Base-by-base conservation (phyloP, 192 early-diverging fungal genomes). In the Coemansia sp. region DNA sequence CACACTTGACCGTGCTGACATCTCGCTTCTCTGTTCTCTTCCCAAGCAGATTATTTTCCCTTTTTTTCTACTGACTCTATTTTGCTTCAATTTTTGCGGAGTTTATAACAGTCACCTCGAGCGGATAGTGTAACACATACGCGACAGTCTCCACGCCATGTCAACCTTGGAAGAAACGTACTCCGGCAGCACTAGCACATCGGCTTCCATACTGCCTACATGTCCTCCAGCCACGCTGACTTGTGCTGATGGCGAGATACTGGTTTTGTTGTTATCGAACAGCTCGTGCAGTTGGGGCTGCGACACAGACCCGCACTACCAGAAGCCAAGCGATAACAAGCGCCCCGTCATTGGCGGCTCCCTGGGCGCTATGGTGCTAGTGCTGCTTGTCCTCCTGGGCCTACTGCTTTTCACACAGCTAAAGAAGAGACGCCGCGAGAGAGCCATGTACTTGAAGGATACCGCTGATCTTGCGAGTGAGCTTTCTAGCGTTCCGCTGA, bases 321-420 rank as follows among this genome's bases (percentile, higher is more conserved):
- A 61, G 18, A 65, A 71, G 33, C 35, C 72, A 12, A 38, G 56
- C 13, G 48, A 71, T 45, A 71, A 56, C 64, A 79, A 79, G 53
- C 43, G 65, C 14, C 62, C 77, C 11, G 57, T 80, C 21, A 80
- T 80, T 39, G 77, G 77, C 23, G 73, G 77, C 26, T 80, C 77
- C 2, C 63, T 80, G 11, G 77, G 73, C 2, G 77, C 73, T 3
- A 68, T 69, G 52, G 53, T 70, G 34, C 42, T 70, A 36, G 74
- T 71, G 26, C 59, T 80, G 6, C 23, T 67, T 18, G 56, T 69
- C 3, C 68, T 80, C 2, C 25, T 72, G 8, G 59, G 52, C 11
- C 39, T 75, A 6, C 59, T 80, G 13, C 41, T 74, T 3, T 42
- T 62, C 41, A 45, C 59, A 8, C 69, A 67, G 34, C 60, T 16